Evolutionary conservation across 2,329 filamentous ascomycete species (phyloP).

Genomic region (Neonectria ditissima): DNA sequence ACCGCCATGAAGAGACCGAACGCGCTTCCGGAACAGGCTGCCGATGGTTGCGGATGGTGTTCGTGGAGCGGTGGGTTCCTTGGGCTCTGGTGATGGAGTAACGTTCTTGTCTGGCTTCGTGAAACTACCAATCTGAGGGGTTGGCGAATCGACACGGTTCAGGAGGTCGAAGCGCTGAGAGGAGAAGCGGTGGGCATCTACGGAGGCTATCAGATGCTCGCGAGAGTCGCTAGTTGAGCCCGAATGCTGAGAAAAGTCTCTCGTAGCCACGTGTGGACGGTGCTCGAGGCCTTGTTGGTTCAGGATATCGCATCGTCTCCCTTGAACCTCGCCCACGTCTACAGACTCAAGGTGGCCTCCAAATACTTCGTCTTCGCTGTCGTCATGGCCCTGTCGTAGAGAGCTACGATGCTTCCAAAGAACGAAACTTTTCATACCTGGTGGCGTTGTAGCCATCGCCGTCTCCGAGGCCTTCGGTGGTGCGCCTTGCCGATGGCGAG

Average conservation of each 20-base stretch:
- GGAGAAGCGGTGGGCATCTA: conserved; percentile 22
- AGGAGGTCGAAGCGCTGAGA: conserved; percentile 26
- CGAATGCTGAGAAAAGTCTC: conserved; percentile 26
- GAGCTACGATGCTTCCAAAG: conserved; percentile 1
- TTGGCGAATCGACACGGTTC: conserved; percentile 19
- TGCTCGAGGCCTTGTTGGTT: not conserved
- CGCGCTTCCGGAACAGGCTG: conserved; percentile 44
- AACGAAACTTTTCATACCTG: conserved; percentile 17
- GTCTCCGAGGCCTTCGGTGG: conserved; percentile 26
- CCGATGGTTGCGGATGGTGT: conserved; percentile 43
- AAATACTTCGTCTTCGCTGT: not conserved
- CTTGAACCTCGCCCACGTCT: not conserved
- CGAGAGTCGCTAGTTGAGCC: conserved; percentile 18
- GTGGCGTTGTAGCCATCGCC: conserved; percentile 25
- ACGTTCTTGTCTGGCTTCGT: not conserved
- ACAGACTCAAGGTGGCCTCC: not conserved
- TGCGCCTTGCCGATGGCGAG: conserved; percentile 17
- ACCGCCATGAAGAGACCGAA: conserved; percentile 34
- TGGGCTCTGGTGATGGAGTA: conserved; percentile 15
- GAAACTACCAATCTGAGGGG: not conserved
- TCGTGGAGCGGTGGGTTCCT: conserved; percentile 15
- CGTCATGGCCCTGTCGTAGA: not conserved
- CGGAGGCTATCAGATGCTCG: conserved; percentile 11
- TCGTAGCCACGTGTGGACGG: conserved; percentile 16
- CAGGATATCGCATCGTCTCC: not conserved